Base-by-base conservation (phyloP, 2,329 filamentous ascomycete genomes). In the Eurotiales sp. region DNA sequence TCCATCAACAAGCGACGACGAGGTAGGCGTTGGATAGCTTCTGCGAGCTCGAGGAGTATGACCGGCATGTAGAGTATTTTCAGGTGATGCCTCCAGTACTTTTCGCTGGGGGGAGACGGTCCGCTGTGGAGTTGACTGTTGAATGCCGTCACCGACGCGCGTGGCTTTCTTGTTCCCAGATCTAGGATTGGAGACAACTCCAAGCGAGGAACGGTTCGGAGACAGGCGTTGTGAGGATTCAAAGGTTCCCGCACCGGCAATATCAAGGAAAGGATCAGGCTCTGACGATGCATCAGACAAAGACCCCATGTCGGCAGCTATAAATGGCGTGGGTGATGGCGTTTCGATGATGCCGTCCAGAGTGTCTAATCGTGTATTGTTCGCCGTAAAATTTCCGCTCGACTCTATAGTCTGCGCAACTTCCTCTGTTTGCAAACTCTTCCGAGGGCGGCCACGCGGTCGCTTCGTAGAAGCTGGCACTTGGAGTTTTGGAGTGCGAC, bases 11-110 rank as follows among this genome's bases (percentile, higher is more conserved):
- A 67, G 60, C 30, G 71, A 72, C 23, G 71, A 71, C 12, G 69
- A 70, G 2, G 66, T 68, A 8, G 70, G 69, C 10, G 66, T 69
- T 11, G 71, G 70, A 51, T 73, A 72, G n/a, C 58, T 60, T 44
- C 64, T 66, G 45, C 61, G 61, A 42, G 63, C 54, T n/a, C 47
- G 47, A 12, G 69, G 68, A 25, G 63, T 67, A 52, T 59, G 64
- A 17, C 64, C 62, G 12, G 64, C 66, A 48, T 66, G 56, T 32
- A 64, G 59, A 42, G 62, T 65, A 48, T 70, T 69, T 43, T 65
- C 59, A 4, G 64, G 60, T 22, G 68, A 70, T 14, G 59, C 50
- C 8, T 53, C 59, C 39, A 55, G 56, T 46, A 55, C 55, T 46
- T 61, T 60, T 44, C 60, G 61, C 7, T 55, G 55, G 32, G 64